Percentiles rank a stretch among this genome's conserved stretches.
Conservation (phyloP, 306 rosid genomes). For the Cucumis sativus region DNA sequence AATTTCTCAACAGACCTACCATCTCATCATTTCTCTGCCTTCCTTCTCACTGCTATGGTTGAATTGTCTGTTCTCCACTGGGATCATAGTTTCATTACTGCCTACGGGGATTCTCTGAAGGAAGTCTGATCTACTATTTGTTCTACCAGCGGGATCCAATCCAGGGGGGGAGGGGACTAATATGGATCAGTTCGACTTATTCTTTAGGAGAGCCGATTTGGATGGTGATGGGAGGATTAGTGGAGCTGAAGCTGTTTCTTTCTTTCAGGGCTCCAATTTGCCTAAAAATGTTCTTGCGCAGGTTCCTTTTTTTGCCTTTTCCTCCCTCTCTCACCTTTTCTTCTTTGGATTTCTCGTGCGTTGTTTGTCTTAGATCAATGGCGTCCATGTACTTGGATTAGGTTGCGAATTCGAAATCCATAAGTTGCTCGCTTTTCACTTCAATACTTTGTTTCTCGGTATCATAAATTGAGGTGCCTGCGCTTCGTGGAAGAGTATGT, state of each 20-base stretch:
- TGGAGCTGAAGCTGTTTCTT: slow-evolving; percentile 80
- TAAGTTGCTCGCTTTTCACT: background rate
- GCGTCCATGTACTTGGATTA: background rate
- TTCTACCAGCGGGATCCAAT: slow-evolving; percentile 25
- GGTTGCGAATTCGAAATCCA: background rate
- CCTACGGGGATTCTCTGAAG: background rate
- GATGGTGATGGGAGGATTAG: slow-evolving; percentile 96
- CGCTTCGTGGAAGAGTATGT: background rate
- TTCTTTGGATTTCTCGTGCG: background rate
- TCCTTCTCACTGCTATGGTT: background rate
- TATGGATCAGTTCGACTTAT: slow-evolving; percentile 75
- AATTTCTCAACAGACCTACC: background rate
- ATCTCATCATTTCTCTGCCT: background rate
- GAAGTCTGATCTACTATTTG: slow-evolving; percentile 11
- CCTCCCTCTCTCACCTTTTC: background rate
- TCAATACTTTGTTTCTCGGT: background rate
- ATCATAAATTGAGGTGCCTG: background rate
- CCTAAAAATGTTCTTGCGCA: slow-evolving; percentile 80
- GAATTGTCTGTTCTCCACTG: background rate
- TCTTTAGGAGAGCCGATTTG: slow-evolving; percentile 78
- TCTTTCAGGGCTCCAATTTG: slow-evolving; percentile 77
- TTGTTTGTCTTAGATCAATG: background rate
- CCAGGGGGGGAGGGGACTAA: slow-evolving; percentile 24
- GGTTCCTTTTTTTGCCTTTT: slow-evolving; percentile 22
- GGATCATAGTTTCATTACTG: background rate